Evolutionary conservation across 805 yeast species (phyloP).

Genomic region (Candida koratica): DNA sequence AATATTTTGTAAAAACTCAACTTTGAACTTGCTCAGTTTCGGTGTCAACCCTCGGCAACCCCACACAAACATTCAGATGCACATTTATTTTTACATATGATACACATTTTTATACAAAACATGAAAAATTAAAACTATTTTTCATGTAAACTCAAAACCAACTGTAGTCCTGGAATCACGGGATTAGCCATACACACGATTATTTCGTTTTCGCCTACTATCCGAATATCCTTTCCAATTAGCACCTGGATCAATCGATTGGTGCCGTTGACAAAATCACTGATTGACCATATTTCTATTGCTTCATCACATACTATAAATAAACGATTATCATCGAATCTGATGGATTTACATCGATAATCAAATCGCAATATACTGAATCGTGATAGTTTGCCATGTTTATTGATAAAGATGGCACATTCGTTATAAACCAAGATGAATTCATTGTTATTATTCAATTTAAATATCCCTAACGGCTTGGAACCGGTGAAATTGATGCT

Average conservation of each 20-base stretch:
- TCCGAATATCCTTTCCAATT: slow-evolving; percentile 59
- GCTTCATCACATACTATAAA: slow-evolving; percentile 58
- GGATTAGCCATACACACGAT: slow-evolving; percentile 61
- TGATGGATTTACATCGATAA: slow-evolving; percentile 34
- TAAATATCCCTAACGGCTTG: slow-evolving; percentile 61
- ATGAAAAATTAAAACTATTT: no score
- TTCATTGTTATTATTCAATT: slow-evolving; percentile 49
- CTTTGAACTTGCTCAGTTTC: no score
- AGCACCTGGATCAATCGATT: slow-evolving; percentile 62
- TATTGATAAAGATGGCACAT: slow-evolving; percentile 63
- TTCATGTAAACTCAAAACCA: slow-evolving; percentile 37
- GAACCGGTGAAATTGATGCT: slow-evolving; percentile 36
- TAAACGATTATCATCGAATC: slow-evolving; percentile 31
- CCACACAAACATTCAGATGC: slow-evolving; percentile 7
- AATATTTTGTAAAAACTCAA: no score
- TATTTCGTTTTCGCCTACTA: slow-evolving; percentile 22
- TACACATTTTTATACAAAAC: not conserved
- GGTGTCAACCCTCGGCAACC: not conserved
- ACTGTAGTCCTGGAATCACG: slow-evolving; percentile 53
- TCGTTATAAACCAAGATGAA: slow-evolving; percentile 66
- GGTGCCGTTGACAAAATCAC: slow-evolving; percentile 40
- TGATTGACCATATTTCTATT: slow-evolving; percentile 64
- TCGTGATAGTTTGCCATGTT: slow-evolving; percentile 50
- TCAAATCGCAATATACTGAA: slow-evolving; percentile 41
- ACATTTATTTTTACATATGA: slow-evolving; percentile 1